Conservation (phyloP, 768 basidiomycete species). For the Suillus subaureus region DNA sequence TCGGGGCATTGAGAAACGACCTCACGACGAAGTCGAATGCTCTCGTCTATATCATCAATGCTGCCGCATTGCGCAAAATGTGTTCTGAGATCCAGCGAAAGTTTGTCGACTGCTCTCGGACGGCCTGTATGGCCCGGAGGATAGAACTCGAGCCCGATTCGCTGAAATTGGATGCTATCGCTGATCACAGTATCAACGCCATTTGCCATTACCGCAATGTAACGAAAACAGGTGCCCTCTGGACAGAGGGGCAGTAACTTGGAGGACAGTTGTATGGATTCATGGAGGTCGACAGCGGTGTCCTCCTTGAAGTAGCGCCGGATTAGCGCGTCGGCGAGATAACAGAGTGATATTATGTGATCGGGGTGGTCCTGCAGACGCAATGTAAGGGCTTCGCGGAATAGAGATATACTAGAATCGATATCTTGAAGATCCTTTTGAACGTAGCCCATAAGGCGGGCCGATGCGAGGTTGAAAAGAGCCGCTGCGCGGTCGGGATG, state of each 20-base stretch:
- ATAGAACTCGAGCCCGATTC: neutral
- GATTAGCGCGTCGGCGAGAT: neutral
- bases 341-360: neutral
- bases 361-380: neutral
- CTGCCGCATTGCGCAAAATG: neutral
- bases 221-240: neutral
- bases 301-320: neutral
- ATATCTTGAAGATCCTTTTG: neutral
- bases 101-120: neutral
- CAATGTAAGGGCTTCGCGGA: neutral
- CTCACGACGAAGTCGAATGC: neutral
- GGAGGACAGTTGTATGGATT: neutral
- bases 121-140: neutral
- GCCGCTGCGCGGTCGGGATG: neutral
- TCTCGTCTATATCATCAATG: neutral
- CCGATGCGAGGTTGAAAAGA: neutral
- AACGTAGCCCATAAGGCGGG: neutral
- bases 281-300: neutral
- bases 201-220: neutral
- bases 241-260: neutral
- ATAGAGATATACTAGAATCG: neutral
- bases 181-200: neutral
- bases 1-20: neutral
- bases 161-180: neutral
- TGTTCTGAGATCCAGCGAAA: fast-evolving